Base-by-base conservation (phyloP, 371 early-diverging fungal genomes). In the Mucor circinelloides region DNA sequence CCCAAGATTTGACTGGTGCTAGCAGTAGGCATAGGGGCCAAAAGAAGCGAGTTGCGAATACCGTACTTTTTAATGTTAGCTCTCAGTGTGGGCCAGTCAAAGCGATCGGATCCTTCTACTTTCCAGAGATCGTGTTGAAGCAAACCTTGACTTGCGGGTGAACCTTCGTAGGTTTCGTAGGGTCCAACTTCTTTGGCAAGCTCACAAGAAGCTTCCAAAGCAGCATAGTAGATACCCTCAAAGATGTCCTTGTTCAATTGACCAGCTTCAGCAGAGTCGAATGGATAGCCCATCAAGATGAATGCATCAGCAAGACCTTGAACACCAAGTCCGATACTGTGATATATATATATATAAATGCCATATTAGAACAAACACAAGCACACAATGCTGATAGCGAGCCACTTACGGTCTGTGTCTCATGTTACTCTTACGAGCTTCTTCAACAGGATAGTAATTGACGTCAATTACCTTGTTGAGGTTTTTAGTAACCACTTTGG, bases 21-120 rank as follows among this genome's bases (percentile, higher is more conserved):
- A 1, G 99, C 99, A 0, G 99, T 99, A 13, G 99, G 99, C 99
- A 99, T 99, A 4, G 98, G 99, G 12, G 99, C 99, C 6, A 99
- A 89, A 19, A 99, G 81, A n/a, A 99, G 85, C 25, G 96, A 95
- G 87, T 99, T 99, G 60, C 99, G 93, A n/a, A 97, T 93, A 66
- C 99, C 99, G 73, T 91, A 84, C 73, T 92, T 69, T 30, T 90
- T 88, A 63, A 99, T 96, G 63, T 88, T 84, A n/a, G 81, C 85
- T 34, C 97, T 89, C 27, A 99, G 86, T 0, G 74, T 80, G 27
- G 84, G 84, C 99, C 99, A 99, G 84, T 99, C 95, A 93, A 94
- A 94, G 57, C 87, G 86, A 73, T 92, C 90, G 17, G 90, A 84
- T 17, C 93, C 92, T 55, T 85, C 86, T 10, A 93, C 92, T 19